Percentiles rank a stretch among this genome's conserved stretches.
These are phyloP conservation scores for Paramecium pentaurelia DNA, from an alignment of 73 alveolate genomes.

Conservation along the genomic window DNA sequence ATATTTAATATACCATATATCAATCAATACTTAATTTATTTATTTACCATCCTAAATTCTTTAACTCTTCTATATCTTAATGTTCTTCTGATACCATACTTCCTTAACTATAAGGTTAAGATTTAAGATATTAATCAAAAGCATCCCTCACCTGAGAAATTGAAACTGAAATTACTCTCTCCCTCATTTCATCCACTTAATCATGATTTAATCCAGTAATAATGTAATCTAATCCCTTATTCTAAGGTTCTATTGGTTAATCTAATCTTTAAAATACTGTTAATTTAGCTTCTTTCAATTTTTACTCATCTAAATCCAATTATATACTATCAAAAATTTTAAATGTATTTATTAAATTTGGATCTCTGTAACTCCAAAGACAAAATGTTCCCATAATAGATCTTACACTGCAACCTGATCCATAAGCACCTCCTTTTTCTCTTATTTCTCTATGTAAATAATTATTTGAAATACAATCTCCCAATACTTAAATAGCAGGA, in stretches of 20 bases:
- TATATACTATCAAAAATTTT: neutral
- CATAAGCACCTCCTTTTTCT: constrained; percentile 94
- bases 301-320: neutral
- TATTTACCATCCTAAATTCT: neutral
- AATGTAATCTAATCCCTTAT: neutral
- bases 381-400: constrained; percentile 70
- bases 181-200: neutral
- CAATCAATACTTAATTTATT: neutral
- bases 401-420: constrained; percentile 74
- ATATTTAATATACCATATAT: neutral
- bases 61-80: neutral
- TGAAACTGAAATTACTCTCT: neutral
- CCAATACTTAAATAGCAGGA: constrained; percentile 60
- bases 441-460: constrained; percentile 74
- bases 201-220: neutral
- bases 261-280: constrained; percentile 1
- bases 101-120: neutral
- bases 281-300: constrained; percentile 9
- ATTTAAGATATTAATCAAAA: constrained; percentile 1
- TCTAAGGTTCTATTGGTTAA: constrained; percentile 2
- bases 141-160: neutral
- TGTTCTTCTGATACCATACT: neutral
- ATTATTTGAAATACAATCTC: constrained; percentile 68
- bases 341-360: constrained; percentile 58
- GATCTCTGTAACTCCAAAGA: constrained; percentile 76